phyloP scores from a whole-genome alignment of 257 asterid species.

The Penstemon eatonii region DNA sequence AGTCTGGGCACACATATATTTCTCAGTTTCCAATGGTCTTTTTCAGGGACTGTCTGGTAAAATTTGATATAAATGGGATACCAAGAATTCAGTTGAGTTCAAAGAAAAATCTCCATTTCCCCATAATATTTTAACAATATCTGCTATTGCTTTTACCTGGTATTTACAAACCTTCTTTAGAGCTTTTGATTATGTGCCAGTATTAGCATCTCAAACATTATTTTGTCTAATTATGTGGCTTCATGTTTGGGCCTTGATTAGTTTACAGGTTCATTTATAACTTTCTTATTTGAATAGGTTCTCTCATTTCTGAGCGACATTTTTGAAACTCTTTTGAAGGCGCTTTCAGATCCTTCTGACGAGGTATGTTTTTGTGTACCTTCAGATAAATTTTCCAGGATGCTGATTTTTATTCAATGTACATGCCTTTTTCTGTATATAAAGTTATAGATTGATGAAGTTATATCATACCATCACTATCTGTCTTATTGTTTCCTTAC shows the following conservation, averaged over 20 bases:
- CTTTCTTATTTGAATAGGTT: slow-evolving; percentile 58
- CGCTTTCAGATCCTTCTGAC: slow-evolving; percentile 95
- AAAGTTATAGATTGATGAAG: no score
- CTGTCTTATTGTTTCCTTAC: no score
- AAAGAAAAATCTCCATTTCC: not conserved
- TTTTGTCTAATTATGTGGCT: not conserved
- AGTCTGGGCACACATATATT: not conserved
- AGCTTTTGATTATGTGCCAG: slow-evolving; percentile 12
- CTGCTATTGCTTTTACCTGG: no score
- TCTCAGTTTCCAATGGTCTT: no score
- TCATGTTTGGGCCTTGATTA: not conserved
- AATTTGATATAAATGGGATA: not conserved
- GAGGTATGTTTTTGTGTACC: slow-evolving; percentile 65
- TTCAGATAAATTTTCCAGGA: slow-evolving; percentile 14
- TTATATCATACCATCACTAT: no score
- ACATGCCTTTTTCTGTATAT: not conserved
- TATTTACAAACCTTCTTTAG: no score
- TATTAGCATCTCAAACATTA: slow-evolving; percentile 15
- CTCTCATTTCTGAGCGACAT: slow-evolving; percentile 72
- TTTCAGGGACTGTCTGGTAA: not conserved
- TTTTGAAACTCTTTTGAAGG: slow-evolving; percentile 84
- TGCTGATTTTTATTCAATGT: not conserved
- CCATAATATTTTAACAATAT: no score
- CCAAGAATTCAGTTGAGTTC: slow-evolving; percentile 18
- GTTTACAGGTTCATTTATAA: not conserved